Base-by-base conservation (phyloP, 768 basidiomycete species). In the Xerocomellus amylosporus region DNA sequence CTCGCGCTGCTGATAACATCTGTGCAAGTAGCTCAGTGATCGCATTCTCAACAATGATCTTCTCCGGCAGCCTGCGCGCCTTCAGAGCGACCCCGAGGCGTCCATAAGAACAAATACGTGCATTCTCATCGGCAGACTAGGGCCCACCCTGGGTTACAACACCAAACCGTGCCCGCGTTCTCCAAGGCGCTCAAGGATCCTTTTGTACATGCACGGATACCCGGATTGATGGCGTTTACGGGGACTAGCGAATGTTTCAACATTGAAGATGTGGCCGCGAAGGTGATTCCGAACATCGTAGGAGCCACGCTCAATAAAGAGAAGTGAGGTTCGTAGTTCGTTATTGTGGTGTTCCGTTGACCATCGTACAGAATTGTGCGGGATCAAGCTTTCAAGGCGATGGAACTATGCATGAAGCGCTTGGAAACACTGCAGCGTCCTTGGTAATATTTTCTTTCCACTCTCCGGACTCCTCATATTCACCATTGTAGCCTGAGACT, bases 41-140 rank as follows among this genome's bases (percentile, higher is more conserved):
- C 87, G 96, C 2, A 83, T 98, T 37, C 78, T 98, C 36, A 99
- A 99, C 72, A 99, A 98, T 63, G 97, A 99, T 56, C 84, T 99
- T 19, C 82, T 99, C 12, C 87, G 96, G 2, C 81, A 90, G 57
- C 81, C 98, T 22, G 96, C 96, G 2, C 92, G 91, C 64, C 87
- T 91, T 73, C 97, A 98, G 73, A 84, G 80, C 33, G 97, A 98
- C 65, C 77, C 87, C 1, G 97, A 99, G 72, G 83, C 95, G 4
- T 95, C 94, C 6, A 98, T 98, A 62, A 83, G 97, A 43, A 98
- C 97, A 15, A 98, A 98, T 64, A 97, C 97, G 0, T 96, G 93
- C 64, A 98, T 99, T 60, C 82, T 98, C 4, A 84, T 99, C 53
- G 96, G 95, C 17, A 83, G 96, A 8, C 78, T 99, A 6, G 94